Evolutionary conservation across 2,329 filamentous ascomycete genomes (phyloP), one percentile per base, ranked within the genome.

Genomic region (Coleophoma crateriformis): DNA sequence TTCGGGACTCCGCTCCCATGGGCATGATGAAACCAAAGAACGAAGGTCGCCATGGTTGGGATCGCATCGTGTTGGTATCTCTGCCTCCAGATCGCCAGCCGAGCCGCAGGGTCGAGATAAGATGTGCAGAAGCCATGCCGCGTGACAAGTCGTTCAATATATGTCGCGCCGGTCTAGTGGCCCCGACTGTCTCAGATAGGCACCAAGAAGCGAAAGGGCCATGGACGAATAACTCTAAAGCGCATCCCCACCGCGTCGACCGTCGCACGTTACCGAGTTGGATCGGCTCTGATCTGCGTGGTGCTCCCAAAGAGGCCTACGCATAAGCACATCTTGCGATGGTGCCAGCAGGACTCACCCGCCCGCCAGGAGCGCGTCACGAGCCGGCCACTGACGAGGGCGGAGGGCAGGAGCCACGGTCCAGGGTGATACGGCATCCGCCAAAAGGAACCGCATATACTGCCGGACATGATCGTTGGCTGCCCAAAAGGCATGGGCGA

Each of bases 181-280:
- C 17, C 35, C 48, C 27, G 27, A 27, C 8, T 27, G 51, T 56
- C 56, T 55, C 20, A 50, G 45, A 57, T 50, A 49, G 53, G 56
- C 49, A 47, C 40, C 46, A 41, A 34, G 45, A 55, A 58, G 56
- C 51, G 50, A 53, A 50, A 38, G 7, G 45, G 45, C 6, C 41
- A 44, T 44, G 41, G 41, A 32, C 32, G 41, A 40, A 33, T 38
- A 50, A 54, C 47, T 50, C 33, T 50, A 47, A 54, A 56, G 27
- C 12, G 42, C 32, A 44, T 53, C 48, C 50, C 54, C 48, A 34
- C 33, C 45, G 39, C 33, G 22, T 40, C 49, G 45, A 44, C 19
- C 22, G 27, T 50, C 45, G 50, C 40, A 37, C 41, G 40, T 45
- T 50, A 48, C 48, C 49, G 41, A 52, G 49, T 38, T 43, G 45